Evolutionary conservation across 176 grass and related monocot species (phyloP), one percentile per base, ranked within the genome.

Genomic region (Saccharum spontaneum): DNA sequence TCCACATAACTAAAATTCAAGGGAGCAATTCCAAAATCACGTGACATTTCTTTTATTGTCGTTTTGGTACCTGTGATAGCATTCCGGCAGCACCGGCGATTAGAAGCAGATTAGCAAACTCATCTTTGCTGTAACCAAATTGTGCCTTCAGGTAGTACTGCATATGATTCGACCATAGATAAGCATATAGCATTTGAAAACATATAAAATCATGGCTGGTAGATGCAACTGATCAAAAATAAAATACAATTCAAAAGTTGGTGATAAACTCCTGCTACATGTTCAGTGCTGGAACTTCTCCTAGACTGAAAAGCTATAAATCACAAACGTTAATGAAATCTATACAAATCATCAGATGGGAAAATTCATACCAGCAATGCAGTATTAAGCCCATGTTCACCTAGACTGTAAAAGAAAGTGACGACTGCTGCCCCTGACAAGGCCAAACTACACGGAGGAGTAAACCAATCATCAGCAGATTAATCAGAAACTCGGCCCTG

Each of bases 121-220:
- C 89, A n/a, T 95, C 71, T 76, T 96, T 98, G 91, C 83, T 98
- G 72, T 92, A 98, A 38, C 92, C 89, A 43, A 98, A 98, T 13
- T 68, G 91, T 26, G 91, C 97, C 80, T 98, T 98, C 36, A 98
- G 81, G 86, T 90, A 98, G 65, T 90, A 98, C 97, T 98, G 88
- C 75, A 90, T 20, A 89, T 15, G 79, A 20, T 3, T 41, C 4
- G 38, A 84, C 20, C 9, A 81, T n/a, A 14, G 46, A 84, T 75
- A 36, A 84, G 15, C 24, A 84, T 17, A 74, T 7, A 73, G 28
- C 28, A 28, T 28, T 28, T 28, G 28, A 28, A 28, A 28, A 28
- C 28, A 28, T 28, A 28, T 28, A 28, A 28, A 72, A 28, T 20
- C 1, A 20, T 8, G 22, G 20, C 20, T 55, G 10, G 30, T 54